Evolutionary conservation across 371 early-diverging fungal species (phyloP).

Genomic region (Apophysomyces variabilis): DNA sequence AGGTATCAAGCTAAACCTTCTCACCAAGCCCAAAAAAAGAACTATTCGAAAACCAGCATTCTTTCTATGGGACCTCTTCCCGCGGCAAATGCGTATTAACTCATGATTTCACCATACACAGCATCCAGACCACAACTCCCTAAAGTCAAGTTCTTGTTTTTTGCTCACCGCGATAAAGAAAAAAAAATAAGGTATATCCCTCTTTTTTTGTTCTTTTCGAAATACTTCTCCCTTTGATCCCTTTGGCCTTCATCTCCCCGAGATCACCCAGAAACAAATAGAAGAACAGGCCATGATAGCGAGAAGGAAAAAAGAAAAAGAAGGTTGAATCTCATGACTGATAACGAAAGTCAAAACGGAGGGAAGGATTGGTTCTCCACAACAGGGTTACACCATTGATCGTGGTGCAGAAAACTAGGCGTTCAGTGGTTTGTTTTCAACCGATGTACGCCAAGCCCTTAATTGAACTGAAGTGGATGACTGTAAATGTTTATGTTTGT

Average conservation of each 20-base stretch:
- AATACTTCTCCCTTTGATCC: conserved; percentile 1
- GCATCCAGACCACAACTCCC: background rate
- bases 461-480: too few species aligned
- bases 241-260: background rate
- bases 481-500: background rate
- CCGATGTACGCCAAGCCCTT: background rate
- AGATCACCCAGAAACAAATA: background rate
- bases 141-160: background rate
- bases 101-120: conserved; percentile 10
- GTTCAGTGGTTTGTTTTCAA: background rate
- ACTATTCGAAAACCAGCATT: background rate
- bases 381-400: background rate
- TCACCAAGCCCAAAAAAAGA: conserved; percentile 4
- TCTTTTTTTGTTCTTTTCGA: background rate
- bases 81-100: background rate
- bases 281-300: background rate
- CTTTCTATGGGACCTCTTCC: conserved; percentile 8
- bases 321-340: background rate
- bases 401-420: background rate
- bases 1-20: background rate
- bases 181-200: too few species aligned
- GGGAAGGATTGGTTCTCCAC: too few species aligned
- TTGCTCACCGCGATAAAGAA: too few species aligned
- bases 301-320: background rate
- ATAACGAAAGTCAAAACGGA: background rate